Conservation (phyloP, 306 rosid genomes). For the Canavalia ensiformis region DNA sequence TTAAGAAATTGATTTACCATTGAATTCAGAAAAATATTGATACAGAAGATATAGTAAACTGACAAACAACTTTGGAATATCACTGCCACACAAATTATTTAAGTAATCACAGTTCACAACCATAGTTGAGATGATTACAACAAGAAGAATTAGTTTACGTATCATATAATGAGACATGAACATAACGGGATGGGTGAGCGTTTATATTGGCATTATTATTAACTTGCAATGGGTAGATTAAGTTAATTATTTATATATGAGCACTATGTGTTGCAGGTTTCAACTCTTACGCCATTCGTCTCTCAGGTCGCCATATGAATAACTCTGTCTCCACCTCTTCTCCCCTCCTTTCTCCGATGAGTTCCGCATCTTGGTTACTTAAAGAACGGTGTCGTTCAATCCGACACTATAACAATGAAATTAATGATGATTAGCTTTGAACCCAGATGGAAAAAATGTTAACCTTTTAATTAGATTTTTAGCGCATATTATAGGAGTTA, state of each 20-base stretch:
- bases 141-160: not conserved
- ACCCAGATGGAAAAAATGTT: not conserved
- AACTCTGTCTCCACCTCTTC: conserved; percentile 81
- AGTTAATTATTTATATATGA: not conserved
- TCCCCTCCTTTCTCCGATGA: not conserved
- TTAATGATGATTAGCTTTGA: not conserved
- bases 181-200: no score
- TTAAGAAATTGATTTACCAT: no score
- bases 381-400: conserved; percentile 25
- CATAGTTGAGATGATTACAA: not conserved
- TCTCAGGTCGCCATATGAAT: conserved; percentile 76
- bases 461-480: not conserved
- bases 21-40: no score
- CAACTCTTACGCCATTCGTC: conserved; percentile 40
- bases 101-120: conserved; percentile 2
- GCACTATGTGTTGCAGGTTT: conserved; percentile 5
- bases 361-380: conserved; percentile 34
- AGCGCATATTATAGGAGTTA: not conserved
- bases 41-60: not conserved
- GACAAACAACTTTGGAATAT: not conserved
- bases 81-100: not conserved
- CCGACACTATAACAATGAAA: conserved; percentile 55
- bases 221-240: not conserved
- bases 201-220: not conserved
- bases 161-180: conserved; percentile 1